These are phyloP conservation scores for Datura wrightii DNA, from an alignment of 257 asterid genomes.

Conservation along the genomic window DNA sequence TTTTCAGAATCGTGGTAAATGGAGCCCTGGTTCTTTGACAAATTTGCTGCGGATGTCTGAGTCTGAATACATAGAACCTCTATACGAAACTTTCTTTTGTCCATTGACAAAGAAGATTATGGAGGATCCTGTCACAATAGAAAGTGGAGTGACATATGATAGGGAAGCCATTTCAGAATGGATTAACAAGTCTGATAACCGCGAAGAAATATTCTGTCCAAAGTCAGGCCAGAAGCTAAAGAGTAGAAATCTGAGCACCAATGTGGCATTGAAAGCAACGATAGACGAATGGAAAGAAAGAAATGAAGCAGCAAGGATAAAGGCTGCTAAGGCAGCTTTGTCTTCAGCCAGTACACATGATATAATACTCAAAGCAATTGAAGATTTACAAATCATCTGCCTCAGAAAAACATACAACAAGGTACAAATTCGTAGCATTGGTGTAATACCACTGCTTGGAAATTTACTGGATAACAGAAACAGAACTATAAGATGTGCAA, in stretches of 20 bases:
- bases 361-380: conserved; percentile 73
- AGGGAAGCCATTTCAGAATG: conserved; percentile 60
- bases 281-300: conserved; percentile 80
- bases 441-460: conserved; percentile 65
- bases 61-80: conserved; percentile 64
- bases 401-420: conserved; percentile 53
- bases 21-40: conserved; percentile 43
- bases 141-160: conserved; percentile 79
- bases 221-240: conserved; percentile 58
- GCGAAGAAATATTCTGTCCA: conserved; percentile 60
- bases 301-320: conserved; percentile 73
- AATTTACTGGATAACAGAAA: conserved; percentile 59
- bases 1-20: conserved; percentile 29
- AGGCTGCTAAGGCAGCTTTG: conserved; percentile 74
- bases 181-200: conserved; percentile 45
- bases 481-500: conserved; percentile 53
- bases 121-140: conserved; percentile 83
- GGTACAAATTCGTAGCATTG: conserved; percentile 62
- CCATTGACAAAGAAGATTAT: conserved; percentile 69
- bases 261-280: conserved; percentile 68
- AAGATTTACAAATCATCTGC: conserved; percentile 62
- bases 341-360: conserved; percentile 67
- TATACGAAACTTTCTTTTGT: conserved; percentile 74
- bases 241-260: conserved; percentile 53
- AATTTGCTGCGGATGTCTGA: conserved; percentile 46